Evolutionary conservation across 495 filamentous ascomycete genomes (phyloP).

Genomic region (Penicillium coprophilum): DNA sequence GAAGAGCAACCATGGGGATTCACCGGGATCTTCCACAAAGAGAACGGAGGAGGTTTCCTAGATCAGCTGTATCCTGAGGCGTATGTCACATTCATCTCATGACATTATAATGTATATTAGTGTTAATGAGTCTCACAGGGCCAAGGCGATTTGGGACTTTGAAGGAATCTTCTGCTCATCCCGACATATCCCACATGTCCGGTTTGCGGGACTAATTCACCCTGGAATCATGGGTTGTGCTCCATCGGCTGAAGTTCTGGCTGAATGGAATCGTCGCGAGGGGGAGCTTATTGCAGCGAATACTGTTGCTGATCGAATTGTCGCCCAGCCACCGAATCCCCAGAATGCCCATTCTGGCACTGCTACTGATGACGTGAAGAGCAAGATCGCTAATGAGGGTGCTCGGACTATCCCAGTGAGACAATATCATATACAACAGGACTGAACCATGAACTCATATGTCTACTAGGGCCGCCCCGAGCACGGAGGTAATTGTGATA

Average conservation of each 20-base stretch:
- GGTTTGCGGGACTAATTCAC: slow-evolving; percentile 90
- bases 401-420: slow-evolving; percentile 80
- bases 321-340: slow-evolving; percentile 76
- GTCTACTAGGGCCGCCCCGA: slow-evolving; percentile 46
- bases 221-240: slow-evolving; percentile 93
- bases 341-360: slow-evolving; percentile 70
- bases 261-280: slow-evolving; percentile 80
- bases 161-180: slow-evolving; percentile 92
- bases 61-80: slow-evolving; percentile 87
- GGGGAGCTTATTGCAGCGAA: slow-evolving; percentile 70
- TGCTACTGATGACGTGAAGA: slow-evolving; percentile 59
- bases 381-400: slow-evolving; percentile 80
- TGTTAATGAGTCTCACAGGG: slow-evolving; percentile 42
- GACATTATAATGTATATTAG: background rate
- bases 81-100: slow-evolving; percentile 37
- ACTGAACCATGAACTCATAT: background rate
- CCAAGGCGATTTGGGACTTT: slow-evolving; percentile 97
- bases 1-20: slow-evolving; percentile 90
- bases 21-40: slow-evolving; percentile 76
- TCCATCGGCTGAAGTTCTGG: slow-evolving; percentile 66
- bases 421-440: background rate
- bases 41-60: slow-evolving; percentile 89
- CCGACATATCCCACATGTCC: slow-evolving; percentile 85
- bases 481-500: slow-evolving; percentile 73
- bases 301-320: slow-evolving; percentile 63